phyloP scores from a whole-genome alignment of 163 green algal species.

The Volvox carteri region DNA sequence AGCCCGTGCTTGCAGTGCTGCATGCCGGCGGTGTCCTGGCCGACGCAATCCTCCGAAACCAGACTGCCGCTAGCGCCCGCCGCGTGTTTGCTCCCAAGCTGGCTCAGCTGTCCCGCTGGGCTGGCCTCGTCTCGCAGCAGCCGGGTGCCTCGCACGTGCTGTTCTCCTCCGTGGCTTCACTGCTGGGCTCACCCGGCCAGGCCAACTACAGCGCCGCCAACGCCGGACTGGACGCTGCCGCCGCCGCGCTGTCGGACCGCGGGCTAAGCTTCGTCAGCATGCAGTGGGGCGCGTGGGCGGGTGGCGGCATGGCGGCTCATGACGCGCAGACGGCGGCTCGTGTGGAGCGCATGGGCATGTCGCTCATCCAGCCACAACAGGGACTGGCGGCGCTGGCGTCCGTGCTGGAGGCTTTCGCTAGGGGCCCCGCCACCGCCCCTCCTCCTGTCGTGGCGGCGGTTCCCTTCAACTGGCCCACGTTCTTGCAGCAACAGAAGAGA shows the following conservation, averaged over 20 bases:
- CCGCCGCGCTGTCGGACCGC: not conserved
- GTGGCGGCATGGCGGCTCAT: constrained; percentile 81
- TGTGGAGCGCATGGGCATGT: constrained; percentile 86
- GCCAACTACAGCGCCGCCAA: constrained; percentile 94
- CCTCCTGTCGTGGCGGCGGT: constrained; percentile 59
- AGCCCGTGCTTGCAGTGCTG: constrained; percentile 58
- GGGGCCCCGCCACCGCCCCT: not conserved
- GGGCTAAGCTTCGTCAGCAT: constrained; percentile 61
- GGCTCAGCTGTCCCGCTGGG: constrained; percentile 29
- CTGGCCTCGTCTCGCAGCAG: constrained; percentile 14
- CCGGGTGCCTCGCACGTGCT: constrained; percentile 60
- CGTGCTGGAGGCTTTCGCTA: not conserved
- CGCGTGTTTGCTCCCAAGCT: constrained; percentile 80
- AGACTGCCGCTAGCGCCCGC: constrained; percentile 62
- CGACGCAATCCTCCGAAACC: constrained; percentile 74
- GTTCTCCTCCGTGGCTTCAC: constrained; percentile 76
- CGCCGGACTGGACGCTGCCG: constrained; percentile 80
- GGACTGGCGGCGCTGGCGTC: constrained; percentile 74
- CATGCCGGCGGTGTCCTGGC: constrained; percentile 80
- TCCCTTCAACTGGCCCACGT: constrained; percentile 71
- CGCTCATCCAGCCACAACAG: constrained; percentile 65
- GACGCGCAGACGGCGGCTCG: constrained; percentile 69
- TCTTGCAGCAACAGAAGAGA: constrained; percentile 57
- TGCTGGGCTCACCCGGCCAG: constrained; percentile 90
- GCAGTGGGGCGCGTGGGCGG: constrained; percentile 92